Percentiles rank a stretch among this genome's conserved stretches.
These are phyloP conservation scores for Penicillium sp. DNA, from an alignment of 2,329 filamentous ascomycete species.

Conservation along the genomic window DNA sequence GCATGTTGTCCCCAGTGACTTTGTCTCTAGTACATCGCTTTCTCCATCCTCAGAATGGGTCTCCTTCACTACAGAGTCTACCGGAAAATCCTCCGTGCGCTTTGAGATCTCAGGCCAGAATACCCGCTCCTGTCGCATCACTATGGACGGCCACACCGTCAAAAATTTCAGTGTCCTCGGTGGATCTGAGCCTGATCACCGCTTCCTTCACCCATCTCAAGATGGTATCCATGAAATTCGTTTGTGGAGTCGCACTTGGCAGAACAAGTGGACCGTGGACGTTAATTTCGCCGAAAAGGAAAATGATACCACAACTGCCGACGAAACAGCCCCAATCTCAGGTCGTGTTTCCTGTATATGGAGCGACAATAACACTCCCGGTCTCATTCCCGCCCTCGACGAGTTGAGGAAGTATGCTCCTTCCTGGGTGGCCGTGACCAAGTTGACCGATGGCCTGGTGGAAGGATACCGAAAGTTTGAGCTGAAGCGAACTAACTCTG, in stretches of 20 bases:
- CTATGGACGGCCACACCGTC: slow-evolving; percentile 67
- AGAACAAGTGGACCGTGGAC: slow-evolving; percentile 73
- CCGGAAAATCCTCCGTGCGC: slow-evolving; percentile 51
- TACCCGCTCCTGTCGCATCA: slow-evolving; percentile 74
- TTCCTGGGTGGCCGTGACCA: slow-evolving; percentile 75
- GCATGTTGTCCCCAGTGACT: slow-evolving; percentile 56
- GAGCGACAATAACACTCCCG: slow-evolving; percentile 76
- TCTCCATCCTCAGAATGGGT: slow-evolving; percentile 62
- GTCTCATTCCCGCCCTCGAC: slow-evolving; percentile 77
- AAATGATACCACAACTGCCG: slow-evolving; percentile 42
- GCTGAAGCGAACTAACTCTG: slow-evolving; percentile 29
- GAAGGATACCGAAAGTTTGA: slow-evolving; percentile 73
- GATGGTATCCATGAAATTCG: slow-evolving; percentile 68
- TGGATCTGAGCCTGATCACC: slow-evolving; percentile 60
- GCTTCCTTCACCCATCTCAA: slow-evolving; percentile 65
- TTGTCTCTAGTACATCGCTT: slow-evolving; percentile 20
- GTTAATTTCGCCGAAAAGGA: slow-evolving; percentile 53
- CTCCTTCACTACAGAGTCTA: slow-evolving; percentile 57
- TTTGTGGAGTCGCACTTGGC: slow-evolving; percentile 82
- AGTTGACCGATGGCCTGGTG: slow-evolving; percentile 74
- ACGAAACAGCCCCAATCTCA: slow-evolving; percentile 44
- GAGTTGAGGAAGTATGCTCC: slow-evolving; percentile 77
- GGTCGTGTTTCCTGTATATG: slow-evolving; percentile 77
- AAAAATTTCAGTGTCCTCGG: slow-evolving; percentile 64
- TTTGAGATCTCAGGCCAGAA: slow-evolving; percentile 71